phyloP scores from a whole-genome alignment of 495 filamentous ascomycete genomes.

The Aspergillus sclerotiicarbonarius region DNA sequence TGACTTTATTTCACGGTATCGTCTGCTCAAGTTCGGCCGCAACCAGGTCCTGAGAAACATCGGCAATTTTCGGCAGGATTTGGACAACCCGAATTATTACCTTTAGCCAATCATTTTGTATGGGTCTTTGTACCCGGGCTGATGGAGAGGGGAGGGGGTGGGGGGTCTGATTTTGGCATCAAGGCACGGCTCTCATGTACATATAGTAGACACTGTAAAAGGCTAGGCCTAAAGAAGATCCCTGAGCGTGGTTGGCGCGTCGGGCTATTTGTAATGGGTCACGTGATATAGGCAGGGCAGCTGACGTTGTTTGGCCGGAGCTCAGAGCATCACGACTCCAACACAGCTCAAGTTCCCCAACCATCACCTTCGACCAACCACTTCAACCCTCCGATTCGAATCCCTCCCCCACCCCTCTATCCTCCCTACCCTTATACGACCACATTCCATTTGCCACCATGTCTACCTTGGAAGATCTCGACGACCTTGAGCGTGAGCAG shows the following conservation, averaged over 20 bases:
- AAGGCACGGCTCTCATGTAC: neutral
- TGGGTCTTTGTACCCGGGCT: too few species aligned
- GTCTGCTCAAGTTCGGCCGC: slow-evolving; percentile 63
- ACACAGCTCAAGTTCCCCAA: slow-evolving; percentile 24
- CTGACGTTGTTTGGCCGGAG: slow-evolving; percentile 46
- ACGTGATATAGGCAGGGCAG: slow-evolving; percentile 36
- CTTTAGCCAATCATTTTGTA: too few species aligned
- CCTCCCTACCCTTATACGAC: neutral
- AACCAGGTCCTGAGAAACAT: slow-evolving; percentile 49
- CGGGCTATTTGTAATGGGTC: slow-evolving; percentile 27
- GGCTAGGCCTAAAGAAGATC: neutral
- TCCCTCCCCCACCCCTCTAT: neutral
- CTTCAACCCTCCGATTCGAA: slow-evolving; percentile 2
- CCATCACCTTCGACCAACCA: slow-evolving; percentile 8
- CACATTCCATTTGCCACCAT: slow-evolving; percentile 43
- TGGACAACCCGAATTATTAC: slow-evolving; percentile 9
- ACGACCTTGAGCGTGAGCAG: slow-evolving; percentile 72
- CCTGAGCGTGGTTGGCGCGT: neutral
- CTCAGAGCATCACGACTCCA: slow-evolving; percentile 35
- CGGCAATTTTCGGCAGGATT: slow-evolving; percentile 18
- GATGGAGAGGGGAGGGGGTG: too few species aligned
- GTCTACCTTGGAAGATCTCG: slow-evolving; percentile 86
- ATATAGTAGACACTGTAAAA: neutral
- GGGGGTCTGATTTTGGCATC: too few species aligned
- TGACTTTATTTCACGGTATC: slow-evolving; percentile 77